Evolutionary conservation across 352 stramenopile species (phyloP), one percentile per base, ranked within the genome.

Genomic region (Globisporangium splendens): DNA sequence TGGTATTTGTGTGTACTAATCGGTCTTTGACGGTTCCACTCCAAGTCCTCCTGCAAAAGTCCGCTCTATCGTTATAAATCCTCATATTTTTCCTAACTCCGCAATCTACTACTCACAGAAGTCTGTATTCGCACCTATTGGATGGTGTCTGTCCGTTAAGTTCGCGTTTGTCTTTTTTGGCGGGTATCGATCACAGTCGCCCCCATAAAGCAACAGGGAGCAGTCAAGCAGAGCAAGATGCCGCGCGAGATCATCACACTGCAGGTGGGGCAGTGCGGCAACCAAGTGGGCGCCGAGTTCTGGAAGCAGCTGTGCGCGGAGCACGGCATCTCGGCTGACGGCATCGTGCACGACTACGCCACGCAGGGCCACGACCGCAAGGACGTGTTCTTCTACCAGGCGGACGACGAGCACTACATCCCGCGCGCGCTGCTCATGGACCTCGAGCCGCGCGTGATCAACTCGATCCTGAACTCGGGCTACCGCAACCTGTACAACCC

Each of bases 321-420:
- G 79, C 98, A 99, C 75, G 98, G 98, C 46, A 99, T 99, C 69
- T 92, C 83, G 17, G 88, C 93, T 1, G 96, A 99, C 69, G 97
- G 97, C 20, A 97, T 98, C 35, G 85, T 99, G 38, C 79, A 98
- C 68, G 95, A 99, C 54, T 97, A 93, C 56, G 93, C 89, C 33
- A 91, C 86, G 44, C 73, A 91, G 22, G 91, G 89, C 47, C 88
- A 98, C 67, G 97, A 99, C 86, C 87, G 96, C 56, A 99, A 99
- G 70, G 98, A 99, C 66, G 98, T 99, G 12, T 99, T 99, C 72
- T 99, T 99, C 73, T 99, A 99, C 78, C 91, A 98, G 63, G 93
- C 93, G 6, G 97, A 99, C 70, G 97, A 99, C 64, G 96, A 99
- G 66, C 95, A 98, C 61, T 99, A 99, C 79, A 98, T 99, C 49